phyloP scores from a whole-genome alignment of 305 asterid species.

The Fraxinus velutina region DNA sequence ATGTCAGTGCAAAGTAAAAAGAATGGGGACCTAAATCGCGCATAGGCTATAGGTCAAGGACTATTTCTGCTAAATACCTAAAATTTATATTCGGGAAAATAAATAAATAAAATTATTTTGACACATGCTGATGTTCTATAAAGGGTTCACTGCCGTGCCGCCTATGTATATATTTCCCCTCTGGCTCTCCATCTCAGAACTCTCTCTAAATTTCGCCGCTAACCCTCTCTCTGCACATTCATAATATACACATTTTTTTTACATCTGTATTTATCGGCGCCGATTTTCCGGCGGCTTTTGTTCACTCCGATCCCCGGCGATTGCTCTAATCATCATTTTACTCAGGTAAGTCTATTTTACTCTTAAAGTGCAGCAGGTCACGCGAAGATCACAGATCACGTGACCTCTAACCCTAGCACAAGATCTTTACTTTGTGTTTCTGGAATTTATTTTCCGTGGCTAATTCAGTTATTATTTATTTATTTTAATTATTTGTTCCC shows the following conservation, averaged over 20 bases:
- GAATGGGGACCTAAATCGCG: background rate
- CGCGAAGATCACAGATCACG: constrained; percentile 48
- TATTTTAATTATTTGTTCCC: constrained; percentile 12
- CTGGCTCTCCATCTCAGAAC: background rate
- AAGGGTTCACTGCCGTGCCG: background rate
- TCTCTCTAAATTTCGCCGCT: background rate
- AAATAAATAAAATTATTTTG: background rate
- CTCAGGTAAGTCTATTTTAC: constrained; percentile 35
- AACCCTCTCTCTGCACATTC: background rate
- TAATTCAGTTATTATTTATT: background rate
- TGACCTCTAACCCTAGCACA: constrained; percentile 42
- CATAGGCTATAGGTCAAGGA: background rate
- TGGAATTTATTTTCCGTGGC: background rate
- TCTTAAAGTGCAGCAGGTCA: constrained; percentile 11
- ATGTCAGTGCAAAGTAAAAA: background rate
- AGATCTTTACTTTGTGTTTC: background rate
- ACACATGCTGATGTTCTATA: background rate
- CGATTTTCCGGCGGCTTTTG: constrained; percentile 26
- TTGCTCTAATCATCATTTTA: constrained; percentile 26
- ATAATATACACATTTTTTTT: background rate
- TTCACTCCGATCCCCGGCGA: constrained; percentile 35
- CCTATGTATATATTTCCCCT: background rate
- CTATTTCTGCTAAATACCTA: background rate
- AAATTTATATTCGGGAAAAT: background rate
- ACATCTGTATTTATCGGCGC: background rate